Evolutionary conservation across 805 yeast species (phyloP).

Genomic region (Wickerhamomyces pijperi): DNA sequence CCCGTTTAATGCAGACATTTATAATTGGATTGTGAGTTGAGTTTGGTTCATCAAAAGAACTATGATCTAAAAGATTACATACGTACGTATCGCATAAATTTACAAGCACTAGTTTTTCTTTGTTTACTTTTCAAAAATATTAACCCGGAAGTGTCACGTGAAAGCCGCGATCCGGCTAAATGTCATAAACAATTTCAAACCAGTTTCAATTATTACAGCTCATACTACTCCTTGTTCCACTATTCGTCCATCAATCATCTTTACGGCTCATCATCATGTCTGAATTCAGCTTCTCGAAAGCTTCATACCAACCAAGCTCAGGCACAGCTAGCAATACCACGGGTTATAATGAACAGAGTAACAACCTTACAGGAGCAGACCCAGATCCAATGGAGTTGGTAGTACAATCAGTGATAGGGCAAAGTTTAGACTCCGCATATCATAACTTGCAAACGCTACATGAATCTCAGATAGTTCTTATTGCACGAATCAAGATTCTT

Average conservation of each 20-base stretch:
- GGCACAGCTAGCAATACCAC: background rate
- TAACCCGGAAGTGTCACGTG: too few relatives aligned
- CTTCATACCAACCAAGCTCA: background rate
- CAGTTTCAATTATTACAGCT: too few relatives aligned
- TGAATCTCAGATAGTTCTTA: conserved; percentile 44
- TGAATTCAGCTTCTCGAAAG: background rate
- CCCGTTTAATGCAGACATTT: conserved; percentile 14
- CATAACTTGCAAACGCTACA: conserved; percentile 39
- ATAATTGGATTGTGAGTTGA: background rate
- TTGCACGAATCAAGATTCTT: conserved; percentile 34
- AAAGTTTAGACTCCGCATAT: conserved; percentile 39
- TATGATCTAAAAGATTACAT: too few relatives aligned
- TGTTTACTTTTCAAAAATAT: background rate
- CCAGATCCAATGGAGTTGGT: conserved; percentile 47
- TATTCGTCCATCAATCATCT: too few relatives aligned
- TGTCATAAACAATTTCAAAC: too few relatives aligned
- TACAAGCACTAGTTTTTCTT: background rate
- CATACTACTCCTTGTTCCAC: too few relatives aligned
- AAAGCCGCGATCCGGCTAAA: too few relatives aligned
- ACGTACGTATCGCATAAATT: too few relatives aligned
- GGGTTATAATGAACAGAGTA: background rate
- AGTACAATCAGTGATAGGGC: conserved; percentile 44
- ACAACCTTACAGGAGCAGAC: conserved; percentile 1
- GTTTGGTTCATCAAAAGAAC: too few relatives aligned
- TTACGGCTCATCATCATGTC: conserved; percentile 1